These are phyloP conservation scores for Lentinula aciculospora DNA, from an alignment of 768 basidiomycete species.

Conservation along the genomic window DNA sequence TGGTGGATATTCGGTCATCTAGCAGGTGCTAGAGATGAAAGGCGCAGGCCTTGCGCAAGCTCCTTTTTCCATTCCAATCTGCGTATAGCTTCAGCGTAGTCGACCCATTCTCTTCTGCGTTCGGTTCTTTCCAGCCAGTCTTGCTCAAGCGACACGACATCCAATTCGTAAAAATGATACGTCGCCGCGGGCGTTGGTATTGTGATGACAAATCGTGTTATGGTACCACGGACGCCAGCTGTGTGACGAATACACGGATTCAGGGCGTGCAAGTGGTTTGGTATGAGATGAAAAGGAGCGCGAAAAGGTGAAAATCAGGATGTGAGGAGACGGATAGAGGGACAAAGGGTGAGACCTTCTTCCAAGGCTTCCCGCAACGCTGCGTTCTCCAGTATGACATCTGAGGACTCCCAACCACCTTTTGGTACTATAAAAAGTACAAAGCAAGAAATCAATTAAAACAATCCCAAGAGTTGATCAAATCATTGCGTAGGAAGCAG, in stretches of 20 bases:
- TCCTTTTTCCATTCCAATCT: slow-evolving; percentile 84
- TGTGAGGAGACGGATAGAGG: slow-evolving; percentile 66
- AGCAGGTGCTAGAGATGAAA: slow-evolving; percentile 62
- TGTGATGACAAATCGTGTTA: slow-evolving; percentile 81
- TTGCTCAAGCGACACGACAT: slow-evolving; percentile 68
- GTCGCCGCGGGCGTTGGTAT: slow-evolving; percentile 74
- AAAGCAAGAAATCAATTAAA: slow-evolving; percentile 4
- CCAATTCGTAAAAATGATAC: slow-evolving; percentile 89
- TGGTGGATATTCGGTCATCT: slow-evolving; percentile 25
- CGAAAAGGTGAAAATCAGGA: slow-evolving; percentile 51
- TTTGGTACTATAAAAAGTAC: slow-evolving; percentile 63
- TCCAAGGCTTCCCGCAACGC: slow-evolving; percentile 89
- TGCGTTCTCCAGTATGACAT: slow-evolving; percentile 78
- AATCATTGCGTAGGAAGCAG: neutral
- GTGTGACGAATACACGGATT: slow-evolving; percentile 12
- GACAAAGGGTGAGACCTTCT: slow-evolving; percentile 91
- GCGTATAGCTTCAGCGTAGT: slow-evolving; percentile 73
- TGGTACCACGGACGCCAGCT: slow-evolving; percentile 87
- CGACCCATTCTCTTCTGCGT: slow-evolving; percentile 83
- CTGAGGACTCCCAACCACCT: slow-evolving; percentile 84
- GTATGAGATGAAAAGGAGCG: slow-evolving; percentile 20
- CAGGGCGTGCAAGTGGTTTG: slow-evolving; percentile 15
- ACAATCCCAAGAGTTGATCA: neutral
- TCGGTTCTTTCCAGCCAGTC: slow-evolving; percentile 81
- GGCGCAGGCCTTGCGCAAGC: slow-evolving; percentile 67